Percentiles rank a stretch among this genome's conserved stretches.
Evolutionary conservation across 306 rosid genomes (phyloP).

Genomic region (Arachis hypogaea): DNA sequence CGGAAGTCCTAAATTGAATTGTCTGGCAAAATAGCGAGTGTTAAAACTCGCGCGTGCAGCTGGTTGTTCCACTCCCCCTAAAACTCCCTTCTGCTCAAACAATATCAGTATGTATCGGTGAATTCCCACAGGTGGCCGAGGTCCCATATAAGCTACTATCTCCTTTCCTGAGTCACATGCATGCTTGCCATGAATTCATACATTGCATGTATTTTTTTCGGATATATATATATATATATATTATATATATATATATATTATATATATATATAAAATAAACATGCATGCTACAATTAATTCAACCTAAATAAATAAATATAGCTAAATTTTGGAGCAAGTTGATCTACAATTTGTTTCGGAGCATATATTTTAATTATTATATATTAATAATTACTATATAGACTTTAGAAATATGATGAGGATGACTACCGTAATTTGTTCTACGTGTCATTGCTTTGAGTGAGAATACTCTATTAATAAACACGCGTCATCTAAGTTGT

Average conservation of each 20-base stretch:
- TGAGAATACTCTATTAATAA: neutral
- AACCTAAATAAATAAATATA: too few species aligned
- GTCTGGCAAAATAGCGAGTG: conserved; percentile 72
- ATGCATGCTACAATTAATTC: too few species aligned
- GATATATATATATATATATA: too few species aligned
- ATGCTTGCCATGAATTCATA: too few species aligned
- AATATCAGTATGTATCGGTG: conserved; percentile 76
- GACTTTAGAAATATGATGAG: too few species aligned
- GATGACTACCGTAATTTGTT: neutral
- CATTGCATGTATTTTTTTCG: too few species aligned
- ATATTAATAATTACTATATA: too few species aligned
- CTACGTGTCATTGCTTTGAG: conserved; percentile 37
- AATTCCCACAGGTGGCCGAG: conserved; percentile 80
- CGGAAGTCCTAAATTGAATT: conserved; percentile 69
- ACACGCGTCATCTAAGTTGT: conserved; percentile 36
- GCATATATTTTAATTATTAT: too few species aligned
- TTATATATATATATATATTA: too few species aligned
- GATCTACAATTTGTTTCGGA: too few species aligned
- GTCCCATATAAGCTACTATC: conserved; percentile 71
- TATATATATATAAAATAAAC: too few species aligned
- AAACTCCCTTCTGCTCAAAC: conserved; percentile 60
- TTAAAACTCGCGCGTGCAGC: conserved; percentile 60
- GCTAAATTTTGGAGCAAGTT: too few species aligned
- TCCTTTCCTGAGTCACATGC: conserved; percentile 59
- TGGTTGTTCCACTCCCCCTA: conserved; percentile 72